A percentile compares a stretch with the other conserved stretches of the same genome.
phyloP scores from a whole-genome alignment of 192 early-diverging fungal species.

The Backusella liffmaniae region DNA sequence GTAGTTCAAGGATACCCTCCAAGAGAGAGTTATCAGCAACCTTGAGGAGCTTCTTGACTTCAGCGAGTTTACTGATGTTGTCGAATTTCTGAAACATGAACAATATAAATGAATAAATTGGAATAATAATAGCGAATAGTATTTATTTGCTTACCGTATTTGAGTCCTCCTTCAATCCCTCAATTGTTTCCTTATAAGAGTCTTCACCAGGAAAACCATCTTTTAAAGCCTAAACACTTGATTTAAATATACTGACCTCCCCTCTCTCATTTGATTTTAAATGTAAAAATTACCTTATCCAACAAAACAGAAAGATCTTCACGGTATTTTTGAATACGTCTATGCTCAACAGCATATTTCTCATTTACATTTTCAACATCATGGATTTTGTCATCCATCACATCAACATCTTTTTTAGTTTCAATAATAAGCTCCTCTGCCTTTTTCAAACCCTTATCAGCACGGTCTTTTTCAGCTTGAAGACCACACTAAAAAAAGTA shows the following conservation, averaged over 20 bases:
- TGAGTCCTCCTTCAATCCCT: not conserved
- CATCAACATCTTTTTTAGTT: constrained; percentile 13
- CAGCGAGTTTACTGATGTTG: not conserved
- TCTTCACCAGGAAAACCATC: constrained; percentile 6
- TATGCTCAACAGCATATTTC: constrained; percentile 32
- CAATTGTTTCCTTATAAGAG: constrained; percentile 11
- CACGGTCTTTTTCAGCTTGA: constrained; percentile 8
- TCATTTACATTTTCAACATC: constrained; percentile 16
- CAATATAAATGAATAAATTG: not conserved
- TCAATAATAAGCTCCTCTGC: constrained; percentile 8
- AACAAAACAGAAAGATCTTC: constrained; percentile 31
- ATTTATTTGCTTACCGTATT: not conserved
- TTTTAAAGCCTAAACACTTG: not conserved
- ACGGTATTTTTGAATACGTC: constrained; percentile 31
- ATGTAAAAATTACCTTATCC: constrained; percentile 26
- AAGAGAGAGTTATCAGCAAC: constrained; percentile 19
- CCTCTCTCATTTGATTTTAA: not conserved
- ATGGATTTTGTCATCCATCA: constrained; percentile 18
- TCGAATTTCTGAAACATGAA: constrained; percentile 3
- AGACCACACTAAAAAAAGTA: constrained; percentile 20
- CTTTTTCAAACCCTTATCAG: constrained; percentile 8
- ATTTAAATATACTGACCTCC: not conserved
- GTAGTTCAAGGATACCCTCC: constrained; percentile 35
- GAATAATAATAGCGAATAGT: not conserved
- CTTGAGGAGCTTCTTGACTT: constrained; percentile 24